Percentiles rank a stretch among this genome's conserved stretches.
Conservation (phyloP, 106 monocot species). For the Allium fistulosum region DNA sequence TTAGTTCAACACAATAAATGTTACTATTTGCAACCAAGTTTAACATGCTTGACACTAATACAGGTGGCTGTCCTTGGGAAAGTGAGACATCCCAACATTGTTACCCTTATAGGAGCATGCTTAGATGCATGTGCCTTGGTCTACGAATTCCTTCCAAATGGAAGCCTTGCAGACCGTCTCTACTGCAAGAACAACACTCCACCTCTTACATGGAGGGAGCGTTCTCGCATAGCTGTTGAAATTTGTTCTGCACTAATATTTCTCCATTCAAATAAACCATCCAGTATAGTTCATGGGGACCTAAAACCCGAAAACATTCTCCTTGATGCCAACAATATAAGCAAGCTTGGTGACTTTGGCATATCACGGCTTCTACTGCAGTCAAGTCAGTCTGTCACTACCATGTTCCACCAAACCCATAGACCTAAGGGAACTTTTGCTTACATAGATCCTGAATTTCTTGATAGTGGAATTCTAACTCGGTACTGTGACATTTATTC, state of each 20-base stretch:
- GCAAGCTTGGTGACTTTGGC: conserved; percentile 45
- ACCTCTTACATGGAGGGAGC: conserved; percentile 36
- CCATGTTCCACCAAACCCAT: conserved; percentile 10
- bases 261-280: conserved; percentile 46
- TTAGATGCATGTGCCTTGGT: conserved; percentile 24
- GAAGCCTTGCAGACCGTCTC: conserved; percentile 42
- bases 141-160: conserved; percentile 41
- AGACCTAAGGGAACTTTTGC: conserved; percentile 25
- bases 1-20: no score
- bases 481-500: conserved; percentile 41
- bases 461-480: conserved; percentile 31
- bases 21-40: no score
- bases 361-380: conserved; percentile 23
- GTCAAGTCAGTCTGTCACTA: conserved; percentile 2
- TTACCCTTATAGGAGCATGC: conserved; percentile 46
- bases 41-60: neutral
- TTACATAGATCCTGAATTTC: conserved; percentile 41
- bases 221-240: conserved; percentile 34
- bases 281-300: conserved; percentile 37
- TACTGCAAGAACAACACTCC: conserved; percentile 16
- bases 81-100: conserved; percentile 50
- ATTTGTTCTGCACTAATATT: conserved; percentile 43
- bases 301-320: conserved; percentile 44
- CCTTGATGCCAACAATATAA: conserved; percentile 39
- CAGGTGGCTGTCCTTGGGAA: conserved; percentile 37